phyloP scores from a whole-genome alignment of 768 basidiomycete species.

The Krasilnikovozyma curviuscula region DNA sequence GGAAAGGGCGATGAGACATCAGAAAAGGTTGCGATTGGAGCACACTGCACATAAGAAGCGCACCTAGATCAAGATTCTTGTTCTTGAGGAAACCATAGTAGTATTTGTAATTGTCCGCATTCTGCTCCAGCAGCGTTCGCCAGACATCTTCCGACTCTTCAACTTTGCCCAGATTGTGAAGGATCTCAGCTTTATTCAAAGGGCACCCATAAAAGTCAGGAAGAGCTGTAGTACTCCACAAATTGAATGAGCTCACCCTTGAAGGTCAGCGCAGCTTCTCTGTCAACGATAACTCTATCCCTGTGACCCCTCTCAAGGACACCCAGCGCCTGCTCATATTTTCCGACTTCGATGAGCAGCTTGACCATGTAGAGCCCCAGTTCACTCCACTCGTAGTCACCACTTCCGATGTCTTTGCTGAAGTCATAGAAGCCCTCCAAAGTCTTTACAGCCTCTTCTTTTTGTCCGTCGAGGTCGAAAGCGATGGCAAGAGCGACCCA shows the following conservation, averaged over 20 bases:
- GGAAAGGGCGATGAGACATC: background rate
- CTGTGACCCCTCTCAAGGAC: constrained; percentile 21
- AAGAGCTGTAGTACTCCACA: no score
- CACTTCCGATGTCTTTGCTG: constrained; percentile 41
- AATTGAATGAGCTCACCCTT: constrained; percentile 17
- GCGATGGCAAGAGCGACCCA: constrained; percentile 83
- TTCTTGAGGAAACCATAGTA: constrained; percentile 53
- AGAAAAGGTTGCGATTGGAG: background rate
- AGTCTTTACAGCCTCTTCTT: constrained; percentile 47
- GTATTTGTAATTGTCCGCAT: constrained; percentile 63
- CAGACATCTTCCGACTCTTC: constrained; percentile 65
- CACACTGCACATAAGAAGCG: constrained; percentile 10
- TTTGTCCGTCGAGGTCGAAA: constrained; percentile 61
- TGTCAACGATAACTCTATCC: constrained; percentile 37
- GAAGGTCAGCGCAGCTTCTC: constrained; percentile 19
- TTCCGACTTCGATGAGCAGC: constrained; percentile 50
- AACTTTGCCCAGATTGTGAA: constrained; percentile 42
- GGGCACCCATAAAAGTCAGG: constrained; percentile 8
- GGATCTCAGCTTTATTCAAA: constrained; percentile 43
- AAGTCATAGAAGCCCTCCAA: constrained; percentile 51
- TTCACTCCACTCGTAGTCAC: constrained; percentile 67
- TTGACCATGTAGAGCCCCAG: constrained; percentile 55
- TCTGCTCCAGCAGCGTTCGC: constrained; percentile 60
- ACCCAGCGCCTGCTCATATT: constrained; percentile 19
- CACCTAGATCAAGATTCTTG: constrained; percentile 49